Evolutionary conservation across 2,329 filamentous ascomycete genomes (phyloP).

Genomic region (Colletotrichum sp.): DNA sequence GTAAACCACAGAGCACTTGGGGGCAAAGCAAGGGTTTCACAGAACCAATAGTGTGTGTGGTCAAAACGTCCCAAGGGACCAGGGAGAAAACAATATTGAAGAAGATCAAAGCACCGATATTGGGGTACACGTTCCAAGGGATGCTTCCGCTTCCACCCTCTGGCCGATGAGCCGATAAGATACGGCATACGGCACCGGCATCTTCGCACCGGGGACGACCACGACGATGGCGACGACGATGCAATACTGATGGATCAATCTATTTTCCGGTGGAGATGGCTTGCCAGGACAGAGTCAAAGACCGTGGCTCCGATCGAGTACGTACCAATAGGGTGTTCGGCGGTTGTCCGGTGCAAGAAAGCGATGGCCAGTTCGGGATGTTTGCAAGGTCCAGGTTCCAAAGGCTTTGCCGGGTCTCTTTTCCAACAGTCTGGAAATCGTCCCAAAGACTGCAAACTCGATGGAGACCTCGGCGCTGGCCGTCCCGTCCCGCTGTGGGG

Average conservation of each 20-base stretch:
- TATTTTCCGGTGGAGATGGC: neutral
- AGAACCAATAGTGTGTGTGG: slow-evolving; percentile 7
- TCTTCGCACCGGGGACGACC: neutral
- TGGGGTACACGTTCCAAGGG: slow-evolving; percentile 5
- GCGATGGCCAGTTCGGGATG: slow-evolving; percentile 6
- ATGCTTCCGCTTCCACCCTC: neutral
- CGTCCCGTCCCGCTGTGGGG: slow-evolving; percentile 21
- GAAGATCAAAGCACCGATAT: neutral
- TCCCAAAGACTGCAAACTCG: slow-evolving; percentile 13
- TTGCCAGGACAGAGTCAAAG: neutral
- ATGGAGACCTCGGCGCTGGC: slow-evolving; percentile 19
- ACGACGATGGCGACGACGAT: neutral
- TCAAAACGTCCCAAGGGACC: neutral
- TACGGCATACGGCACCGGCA: neutral
- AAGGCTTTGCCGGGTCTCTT: slow-evolving; percentile 11
- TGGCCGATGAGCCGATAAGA: neutral
- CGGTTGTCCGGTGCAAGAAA: neutral
- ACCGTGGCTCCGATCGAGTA: neutral
- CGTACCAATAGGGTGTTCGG: neutral
- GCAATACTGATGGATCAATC: neutral
- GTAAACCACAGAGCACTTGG: neutral
- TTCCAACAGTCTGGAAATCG: slow-evolving; percentile 6
- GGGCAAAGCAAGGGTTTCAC: neutral
- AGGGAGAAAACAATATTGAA: slow-evolving; percentile 7
- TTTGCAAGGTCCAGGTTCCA: slow-evolving; percentile 21